These are phyloP conservation scores for Sapria himalayana DNA, from an alignment of 345 rosid species.

Conservation along the genomic window DNA sequence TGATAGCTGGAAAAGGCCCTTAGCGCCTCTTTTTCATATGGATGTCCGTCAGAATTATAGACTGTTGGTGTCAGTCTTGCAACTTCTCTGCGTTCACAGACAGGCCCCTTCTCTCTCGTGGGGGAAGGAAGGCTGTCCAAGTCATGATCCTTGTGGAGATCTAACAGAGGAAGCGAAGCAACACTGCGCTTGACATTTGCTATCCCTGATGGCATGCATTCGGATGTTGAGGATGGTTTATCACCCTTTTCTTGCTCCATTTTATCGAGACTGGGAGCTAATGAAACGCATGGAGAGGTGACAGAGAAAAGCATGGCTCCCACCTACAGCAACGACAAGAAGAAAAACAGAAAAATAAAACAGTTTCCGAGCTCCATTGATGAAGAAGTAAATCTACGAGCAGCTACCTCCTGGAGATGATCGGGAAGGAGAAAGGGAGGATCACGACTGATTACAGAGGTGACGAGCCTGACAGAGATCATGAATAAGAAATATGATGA, in stretches of 20 bases:
- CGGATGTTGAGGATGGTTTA: slow-evolving; percentile 13
- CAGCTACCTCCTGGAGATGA: slow-evolving; percentile 48
- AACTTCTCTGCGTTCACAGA: slow-evolving; percentile 13
- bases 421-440: slow-evolving; percentile 29
- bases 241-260: slow-evolving; percentile 18
- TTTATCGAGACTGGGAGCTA: slow-evolving; percentile 9
- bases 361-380: slow-evolving; percentile 7
- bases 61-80: slow-evolving; percentile 15
- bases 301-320: slow-evolving; percentile 22
- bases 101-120: slow-evolving; percentile 36
- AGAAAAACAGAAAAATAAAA: slow-evolving; percentile 8
- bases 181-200: slow-evolving; percentile 29
- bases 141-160: slow-evolving; percentile 91
- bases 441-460: slow-evolving; percentile 22
- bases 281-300: slow-evolving; percentile 11
- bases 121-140: slow-evolving; percentile 93
- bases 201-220: slow-evolving; percentile 22
- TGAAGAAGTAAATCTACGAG: slow-evolving; percentile 2
- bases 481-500: too few species aligned
- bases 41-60: slow-evolving; percentile 24
- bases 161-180: slow-evolving; percentile 46
- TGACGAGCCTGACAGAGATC: slow-evolving; percentile 36
- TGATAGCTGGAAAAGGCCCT: slow-evolving; percentile 68
- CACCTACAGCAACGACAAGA: too few species aligned
- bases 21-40: slow-evolving; percentile 57